Conservation (phyloP, 2,329 filamentous ascomycete genomes). For the Fusarium sacchari region DNA sequence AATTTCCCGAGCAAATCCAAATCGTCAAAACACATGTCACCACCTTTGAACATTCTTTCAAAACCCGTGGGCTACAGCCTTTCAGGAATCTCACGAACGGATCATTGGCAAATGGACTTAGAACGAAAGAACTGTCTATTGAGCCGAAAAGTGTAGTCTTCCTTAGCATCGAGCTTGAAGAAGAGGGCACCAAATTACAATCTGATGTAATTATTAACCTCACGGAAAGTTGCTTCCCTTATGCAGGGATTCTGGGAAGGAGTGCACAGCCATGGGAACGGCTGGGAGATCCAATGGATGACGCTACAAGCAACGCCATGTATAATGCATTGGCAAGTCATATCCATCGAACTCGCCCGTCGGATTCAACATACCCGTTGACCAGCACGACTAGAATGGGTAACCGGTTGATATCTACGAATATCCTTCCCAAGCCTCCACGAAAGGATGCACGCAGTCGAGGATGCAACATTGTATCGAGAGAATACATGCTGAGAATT, state of each 20-base stretch:
- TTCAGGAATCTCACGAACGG: rapidly evolving
- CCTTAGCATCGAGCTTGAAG: background rate
- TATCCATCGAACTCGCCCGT: background rate
- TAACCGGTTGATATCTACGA: rapidly evolving
- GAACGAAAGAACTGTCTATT: background rate
- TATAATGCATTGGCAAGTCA: background rate
- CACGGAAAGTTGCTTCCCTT: background rate
- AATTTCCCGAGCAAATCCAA: background rate
- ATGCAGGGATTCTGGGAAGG: rapidly evolving
- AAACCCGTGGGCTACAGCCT: rapidly evolving
- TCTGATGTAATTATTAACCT: rapidly evolving
- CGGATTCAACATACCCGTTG: background rate
- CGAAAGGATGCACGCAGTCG: rapidly evolving
- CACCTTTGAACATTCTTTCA: rapidly evolving
- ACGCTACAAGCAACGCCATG: rapidly evolving
- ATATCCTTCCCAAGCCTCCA: background rate
- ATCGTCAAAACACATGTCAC: background rate
- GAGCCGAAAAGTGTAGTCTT: background rate
- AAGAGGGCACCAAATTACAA: rapidly evolving
- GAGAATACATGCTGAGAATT: background rate
- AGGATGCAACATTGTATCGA: rapidly evolving
- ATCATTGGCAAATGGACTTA: rapidly evolving
- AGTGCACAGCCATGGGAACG: background rate
- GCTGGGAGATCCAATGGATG: background rate
- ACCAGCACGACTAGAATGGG: rapidly evolving